Conservation (phyloP, 805 yeast species). For the Metschnikowia continentalis region DNA sequence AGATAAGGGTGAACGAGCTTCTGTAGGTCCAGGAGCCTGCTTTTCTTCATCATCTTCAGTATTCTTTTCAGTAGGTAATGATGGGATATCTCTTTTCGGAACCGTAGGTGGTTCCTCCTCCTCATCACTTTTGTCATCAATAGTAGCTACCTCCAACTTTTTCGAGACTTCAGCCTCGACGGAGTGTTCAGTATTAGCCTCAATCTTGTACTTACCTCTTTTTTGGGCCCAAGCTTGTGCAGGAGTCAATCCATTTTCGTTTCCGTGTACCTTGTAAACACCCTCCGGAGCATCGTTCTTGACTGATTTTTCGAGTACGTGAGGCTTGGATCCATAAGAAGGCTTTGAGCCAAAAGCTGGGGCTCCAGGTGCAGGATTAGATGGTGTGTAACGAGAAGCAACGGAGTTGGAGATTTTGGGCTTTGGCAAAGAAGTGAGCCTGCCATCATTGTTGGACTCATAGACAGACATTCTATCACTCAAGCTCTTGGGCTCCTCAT, state of each 20-base stretch:
- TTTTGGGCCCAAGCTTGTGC: conserved; percentile 96
- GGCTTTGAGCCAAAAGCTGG: conserved; percentile 17
- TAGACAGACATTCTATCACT: conserved; percentile 43
- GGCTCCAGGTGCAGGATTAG: conserved; percentile 7
- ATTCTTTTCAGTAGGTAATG: neutral
- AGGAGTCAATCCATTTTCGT: conserved; percentile 80
- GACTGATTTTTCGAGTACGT: conserved; percentile 7
- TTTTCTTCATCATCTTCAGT: conserved; percentile 14
- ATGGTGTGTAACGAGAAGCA: conserved; percentile 44
- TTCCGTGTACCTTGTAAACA: conserved; percentile 33
- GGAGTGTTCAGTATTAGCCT: conserved; percentile 21
- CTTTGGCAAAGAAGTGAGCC: conserved; percentile 61
- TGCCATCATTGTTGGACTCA: conserved; percentile 39
- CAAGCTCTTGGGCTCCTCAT: conserved; percentile 43
- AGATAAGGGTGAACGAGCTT: neutral
- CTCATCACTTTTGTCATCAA: conserved; percentile 4
- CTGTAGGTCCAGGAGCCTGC: neutral
- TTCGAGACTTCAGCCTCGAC: conserved; percentile 6
- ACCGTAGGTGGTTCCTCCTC: conserved; percentile 6
- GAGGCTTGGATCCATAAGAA: conserved; percentile 17
- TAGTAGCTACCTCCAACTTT: neutral
- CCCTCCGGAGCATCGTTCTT: conserved; percentile 25
- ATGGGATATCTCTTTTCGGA: neutral
- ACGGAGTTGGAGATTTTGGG: conserved; percentile 52
- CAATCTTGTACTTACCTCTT: conserved; percentile 60